These are phyloP conservation scores for Blumeriella jaapii DNA, from an alignment of 2,329 filamentous ascomycete species.

Conservation along the genomic window DNA sequence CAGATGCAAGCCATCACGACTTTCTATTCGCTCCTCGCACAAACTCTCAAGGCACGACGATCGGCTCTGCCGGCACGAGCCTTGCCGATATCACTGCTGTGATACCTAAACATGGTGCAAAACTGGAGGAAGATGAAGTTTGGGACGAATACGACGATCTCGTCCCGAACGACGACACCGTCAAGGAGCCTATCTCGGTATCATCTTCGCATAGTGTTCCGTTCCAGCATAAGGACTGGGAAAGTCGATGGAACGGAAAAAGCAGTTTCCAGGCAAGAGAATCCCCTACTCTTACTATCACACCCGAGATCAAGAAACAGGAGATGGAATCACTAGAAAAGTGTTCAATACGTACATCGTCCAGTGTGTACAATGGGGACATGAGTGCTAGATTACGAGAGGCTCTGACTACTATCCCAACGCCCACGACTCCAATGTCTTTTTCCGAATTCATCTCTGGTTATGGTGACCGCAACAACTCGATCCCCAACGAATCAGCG, in stretches of 20 bases:
- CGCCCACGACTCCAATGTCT: slow-evolving; percentile 34
- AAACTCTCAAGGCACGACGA: slow-evolving; percentile 51
- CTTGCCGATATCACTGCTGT: slow-evolving; percentile 54
- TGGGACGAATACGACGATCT: slow-evolving; percentile 95
- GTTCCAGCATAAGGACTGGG: slow-evolving; percentile 43
- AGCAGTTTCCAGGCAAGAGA: slow-evolving; percentile 17
- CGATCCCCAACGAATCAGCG: slow-evolving; percentile 6
- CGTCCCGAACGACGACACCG: slow-evolving; percentile 51
- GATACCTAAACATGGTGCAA: slow-evolving; percentile 48
- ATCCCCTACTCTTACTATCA: slow-evolving; percentile 15
- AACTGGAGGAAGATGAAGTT: slow-evolving; percentile 77
- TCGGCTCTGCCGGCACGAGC: slow-evolving; percentile 48
- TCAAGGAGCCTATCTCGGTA: slow-evolving; percentile 37
- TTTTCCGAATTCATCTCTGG: slow-evolving; percentile 33
- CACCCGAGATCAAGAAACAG: slow-evolving; percentile 13
- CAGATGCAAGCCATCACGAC: slow-evolving; percentile 33
- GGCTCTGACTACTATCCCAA: slow-evolving; percentile 33
- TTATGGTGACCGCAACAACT: slow-evolving; percentile 30
- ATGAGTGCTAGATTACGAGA: slow-evolving; percentile 42
- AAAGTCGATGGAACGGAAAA: slow-evolving; percentile 20
- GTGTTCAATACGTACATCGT: slow-evolving; percentile 28
- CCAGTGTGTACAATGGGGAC: slow-evolving; percentile 43
- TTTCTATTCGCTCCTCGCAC: slow-evolving; percentile 72
- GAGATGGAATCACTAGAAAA: slow-evolving; percentile 6
- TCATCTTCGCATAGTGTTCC: slow-evolving; percentile 45